These are phyloP conservation scores for Centrapalus pauciflorus DNA, from an alignment of 129 eudicot genomes.

Conservation along the genomic window DNA sequence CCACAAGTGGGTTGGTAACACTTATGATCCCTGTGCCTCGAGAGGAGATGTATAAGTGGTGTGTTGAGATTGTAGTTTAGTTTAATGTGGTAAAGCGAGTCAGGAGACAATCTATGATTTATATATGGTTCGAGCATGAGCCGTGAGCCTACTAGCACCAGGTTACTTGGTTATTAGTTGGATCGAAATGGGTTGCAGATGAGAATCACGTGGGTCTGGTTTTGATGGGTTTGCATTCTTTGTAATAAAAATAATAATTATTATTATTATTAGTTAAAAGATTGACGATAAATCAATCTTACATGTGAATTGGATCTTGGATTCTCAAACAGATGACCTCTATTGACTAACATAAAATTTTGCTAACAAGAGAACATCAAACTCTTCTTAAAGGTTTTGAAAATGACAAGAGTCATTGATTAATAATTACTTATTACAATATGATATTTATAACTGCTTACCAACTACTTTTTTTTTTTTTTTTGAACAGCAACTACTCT, in stretches of 20 bases:
- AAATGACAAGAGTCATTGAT: no score
- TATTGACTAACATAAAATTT: neutral
- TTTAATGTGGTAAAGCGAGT: no score
- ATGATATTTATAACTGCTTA: no score
- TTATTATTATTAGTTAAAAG: neutral
- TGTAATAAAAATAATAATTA: slow-evolving; percentile 9
- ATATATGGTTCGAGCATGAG: neutral
- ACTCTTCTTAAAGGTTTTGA: neutral
- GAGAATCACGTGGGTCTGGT: neutral
- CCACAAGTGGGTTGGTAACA: slow-evolving; percentile 47
- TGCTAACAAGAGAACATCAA: neutral
- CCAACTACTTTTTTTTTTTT: no score
- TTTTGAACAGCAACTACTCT: no score
- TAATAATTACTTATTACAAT: no score
- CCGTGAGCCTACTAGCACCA: neutral
- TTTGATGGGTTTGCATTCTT: slow-evolving; percentile 8
- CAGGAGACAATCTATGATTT: neutral
- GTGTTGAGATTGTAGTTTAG: slow-evolving; percentile 52
- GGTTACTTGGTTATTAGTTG: neutral
- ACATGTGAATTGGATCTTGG: neutral
- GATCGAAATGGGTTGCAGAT: neutral
- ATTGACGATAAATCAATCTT: neutral
- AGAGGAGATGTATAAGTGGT: slow-evolving; percentile 77
- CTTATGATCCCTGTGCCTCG: slow-evolving; percentile 41
- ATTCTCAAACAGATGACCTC: neutral